These are phyloP conservation scores for Yamadazyma olivae DNA, from an alignment of 805 yeast species.

Conservation along the genomic window DNA sequence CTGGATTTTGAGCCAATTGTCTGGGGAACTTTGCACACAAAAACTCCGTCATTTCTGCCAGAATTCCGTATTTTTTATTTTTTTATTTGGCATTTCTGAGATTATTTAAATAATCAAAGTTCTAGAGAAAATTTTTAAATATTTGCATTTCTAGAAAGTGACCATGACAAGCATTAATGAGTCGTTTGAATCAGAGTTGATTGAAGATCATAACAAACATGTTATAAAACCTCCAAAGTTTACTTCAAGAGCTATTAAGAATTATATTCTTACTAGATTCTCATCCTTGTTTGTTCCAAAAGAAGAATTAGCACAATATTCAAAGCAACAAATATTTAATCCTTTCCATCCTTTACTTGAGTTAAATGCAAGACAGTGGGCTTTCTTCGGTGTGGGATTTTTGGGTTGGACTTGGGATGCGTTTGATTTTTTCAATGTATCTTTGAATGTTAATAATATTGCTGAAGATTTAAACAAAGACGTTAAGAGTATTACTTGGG, in stretches of 20 bases:
- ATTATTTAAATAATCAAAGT: too few relatives aligned
- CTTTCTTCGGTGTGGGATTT: conserved; percentile 51
- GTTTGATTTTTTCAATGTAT: conserved; percentile 58
- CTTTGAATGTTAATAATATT: conserved; percentile 46
- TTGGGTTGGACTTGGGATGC: conserved; percentile 67
- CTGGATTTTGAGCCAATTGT: too few relatives aligned
- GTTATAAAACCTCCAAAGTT: conserved; percentile 23
- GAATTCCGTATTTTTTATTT: too few relatives aligned
- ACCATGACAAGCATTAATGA: too few relatives aligned
- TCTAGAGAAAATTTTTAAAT: too few relatives aligned
- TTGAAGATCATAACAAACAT: conserved; percentile 18
- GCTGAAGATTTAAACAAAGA: conserved; percentile 38
- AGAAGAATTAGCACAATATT: conserved; percentile 31
- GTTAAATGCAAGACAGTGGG: conserved; percentile 55
- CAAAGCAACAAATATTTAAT: conserved; percentile 46
- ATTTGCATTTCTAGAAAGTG: too few relatives aligned
- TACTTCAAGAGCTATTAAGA: conserved; percentile 8
- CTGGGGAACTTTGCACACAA: too few relatives aligned
- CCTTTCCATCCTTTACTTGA: conserved; percentile 57
- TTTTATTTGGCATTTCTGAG: too few relatives aligned
- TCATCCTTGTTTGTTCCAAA: conserved; percentile 49
- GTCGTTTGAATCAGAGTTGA: too few relatives aligned
- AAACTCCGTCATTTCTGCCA: too few relatives aligned
- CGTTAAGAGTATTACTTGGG: conserved; percentile 59
- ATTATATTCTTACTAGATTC: conserved; percentile 43